Base-by-base conservation (phyloP, 1,139 yeast species). In the Candida mesenterica region DNA sequence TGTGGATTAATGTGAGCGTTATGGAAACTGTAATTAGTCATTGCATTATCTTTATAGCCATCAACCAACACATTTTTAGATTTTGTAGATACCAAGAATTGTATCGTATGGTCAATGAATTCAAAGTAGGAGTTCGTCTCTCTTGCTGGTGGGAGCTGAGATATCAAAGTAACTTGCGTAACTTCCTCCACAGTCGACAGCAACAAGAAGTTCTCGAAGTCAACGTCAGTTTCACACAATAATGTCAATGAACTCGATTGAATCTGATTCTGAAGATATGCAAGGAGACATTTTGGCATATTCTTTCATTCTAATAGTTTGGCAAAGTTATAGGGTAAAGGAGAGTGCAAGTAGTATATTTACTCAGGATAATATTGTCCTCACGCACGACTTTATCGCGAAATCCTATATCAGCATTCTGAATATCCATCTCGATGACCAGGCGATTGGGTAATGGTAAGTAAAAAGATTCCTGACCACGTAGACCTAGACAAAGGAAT, bases 401-500 rank as follows among this genome's bases (percentile, higher is more conserved):
- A n/a, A n/a, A n/a, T n/a, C n/a, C n/a, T n/a, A n/a, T n/a, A n/a
- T n/a, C n/a, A n/a, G n/a, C n/a, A n/a, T n/a, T n/a, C n/a, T n/a
- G n/a, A n/a, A n/a, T n/a, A n/a, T n/a, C n/a, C n/a, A n/a, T n/a
- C n/a, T n/a, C n/a, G n/a, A n/a, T n/a, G n/a, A n/a, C n/a, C n/a
- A n/a, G n/a, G n/a, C n/a, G n/a, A n/a, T n/a, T n/a, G n/a, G 9
- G 22, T 19, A 19, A 19, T 19, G 22, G 22, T 6, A 6, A 19
- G 6, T 19, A 19, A 19, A 7, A 25, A 25, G 28, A 14, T 10
- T 25, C 28, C 28, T 13, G 44, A 46, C n/a, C 47, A 48, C 33
- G 53, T 49, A 28, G 82, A 82, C 50, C 72, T 75, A 34, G 65
- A 66, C 25, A 62, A 55, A 7, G 71, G 82, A 6, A 57, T 75